phyloP scores from a whole-genome alignment of 768 basidiomycete species.

The Agrocybe chaxingu region DNA sequence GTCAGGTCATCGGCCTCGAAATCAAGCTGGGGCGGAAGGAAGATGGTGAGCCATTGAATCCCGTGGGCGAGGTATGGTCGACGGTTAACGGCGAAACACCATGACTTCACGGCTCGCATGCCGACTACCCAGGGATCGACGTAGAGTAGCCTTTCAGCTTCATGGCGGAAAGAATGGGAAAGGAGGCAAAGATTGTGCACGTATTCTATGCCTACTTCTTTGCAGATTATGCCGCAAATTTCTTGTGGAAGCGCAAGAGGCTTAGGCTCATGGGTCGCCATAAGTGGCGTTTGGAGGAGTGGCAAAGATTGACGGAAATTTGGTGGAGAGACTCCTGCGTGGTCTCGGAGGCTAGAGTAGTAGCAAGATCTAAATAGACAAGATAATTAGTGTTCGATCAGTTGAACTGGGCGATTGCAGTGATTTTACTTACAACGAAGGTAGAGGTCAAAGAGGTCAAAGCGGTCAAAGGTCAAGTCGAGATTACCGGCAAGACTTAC shows the following conservation, averaged over 20 bases:
- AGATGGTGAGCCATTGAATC: conserved; percentile 10
- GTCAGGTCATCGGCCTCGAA: conserved; percentile 17
- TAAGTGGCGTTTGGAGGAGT: too few species aligned
- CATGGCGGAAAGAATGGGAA: conserved; percentile 18
- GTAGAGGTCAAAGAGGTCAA: too few species aligned
- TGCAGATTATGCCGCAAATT: conserved; percentile 20
- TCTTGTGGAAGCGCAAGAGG: conserved; percentile 16
- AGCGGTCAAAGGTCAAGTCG: too few species aligned
- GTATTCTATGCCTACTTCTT: conserved; percentile 11
- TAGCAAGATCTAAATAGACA: too few species aligned
- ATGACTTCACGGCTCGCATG: conserved; percentile 15
- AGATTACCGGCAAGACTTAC: too few species aligned
- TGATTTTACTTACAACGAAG: too few species aligned
- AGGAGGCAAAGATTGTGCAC: conserved; percentile 17
- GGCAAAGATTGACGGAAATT: too few species aligned
- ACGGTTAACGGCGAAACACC: conserved; percentile 14
- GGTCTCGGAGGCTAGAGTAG: too few species aligned
- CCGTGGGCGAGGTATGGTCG: conserved; percentile 15
- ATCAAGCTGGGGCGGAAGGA: conserved; percentile 16
- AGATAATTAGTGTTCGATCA: too few species aligned
- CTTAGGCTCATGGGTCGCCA: too few species aligned
- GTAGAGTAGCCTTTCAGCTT: conserved; percentile 23
- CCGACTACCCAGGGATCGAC: conserved; percentile 9
- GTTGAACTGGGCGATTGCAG: too few species aligned
- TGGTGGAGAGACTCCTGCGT: too few species aligned